Evolutionary conservation across 106 monocot species (phyloP), one percentile per base, ranked within the genome.

Genomic region (Dendrobium huoshanense): DNA sequence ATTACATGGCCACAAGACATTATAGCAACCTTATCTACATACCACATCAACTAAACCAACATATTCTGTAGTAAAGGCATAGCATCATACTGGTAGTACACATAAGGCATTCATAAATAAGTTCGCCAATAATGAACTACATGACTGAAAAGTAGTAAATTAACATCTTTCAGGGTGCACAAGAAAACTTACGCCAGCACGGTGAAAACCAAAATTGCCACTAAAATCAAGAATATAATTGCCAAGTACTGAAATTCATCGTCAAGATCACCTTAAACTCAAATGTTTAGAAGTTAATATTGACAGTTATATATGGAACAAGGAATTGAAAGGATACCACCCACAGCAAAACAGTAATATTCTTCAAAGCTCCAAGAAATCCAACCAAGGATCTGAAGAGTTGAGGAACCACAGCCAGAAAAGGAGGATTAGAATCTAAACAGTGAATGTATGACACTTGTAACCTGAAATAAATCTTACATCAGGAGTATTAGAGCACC

Each of bases 381-480:
- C 97, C 97, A 58, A 92, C 83, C 18, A 97, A 76, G 22, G 97
- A 97, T 87, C 97, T 97, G 94, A 84, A 90, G 83, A 75, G 56
- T 77, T 81, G 31, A 79, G 20, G 25, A 84, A 74, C 10, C 19
- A 81, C 9, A 58, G 18, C 29, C 70, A 70, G 59, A 45, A 25
- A 81, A 25, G 25, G 56, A 82, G 72, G 15, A 7, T 77, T 15
- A 37, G 65, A 75, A 31, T 67, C 47, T 45, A 48, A 77, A 25
- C 22, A 11, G 44, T 29, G 18, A 77, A 18, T 6, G 67, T 41
- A 78, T 19, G 24, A 79, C 64, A 78, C 4, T 4, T 5, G 24
- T 44, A 54, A 77, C 65, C 73, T 73, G 20, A 16, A 25, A 75
- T 49, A 75, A 22, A 82, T 41, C 92, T 84, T 81, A 97, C 97